A percentile compares a stretch with the other conserved stretches of the same genome.
phyloP scores from a whole-genome alignment of 1,284 basidiomycete species.

The Mycena citricolor region DNA sequence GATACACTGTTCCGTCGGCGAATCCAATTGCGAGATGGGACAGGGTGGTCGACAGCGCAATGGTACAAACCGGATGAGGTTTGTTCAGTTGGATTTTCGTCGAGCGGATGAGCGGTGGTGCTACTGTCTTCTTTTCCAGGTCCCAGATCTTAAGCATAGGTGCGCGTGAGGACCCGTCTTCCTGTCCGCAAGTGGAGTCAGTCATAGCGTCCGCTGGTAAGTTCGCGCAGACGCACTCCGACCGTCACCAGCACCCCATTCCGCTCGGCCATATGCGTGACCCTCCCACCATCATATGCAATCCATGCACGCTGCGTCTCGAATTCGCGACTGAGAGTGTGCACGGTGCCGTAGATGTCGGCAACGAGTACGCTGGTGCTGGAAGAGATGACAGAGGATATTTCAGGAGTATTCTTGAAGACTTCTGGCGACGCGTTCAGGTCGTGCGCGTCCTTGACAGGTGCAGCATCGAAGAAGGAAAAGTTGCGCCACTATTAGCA shows the following conservation, averaged over 20 bases:
- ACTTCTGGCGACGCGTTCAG: conserved; percentile 71
- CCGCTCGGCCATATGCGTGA: conserved; percentile 83
- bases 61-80: conserved; percentile 80
- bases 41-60: conserved; percentile 80
- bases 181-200: conserved; percentile 44
- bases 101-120: conserved; percentile 73
- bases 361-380: conserved; percentile 69
- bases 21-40: conserved; percentile 89
- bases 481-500: conserved; percentile 76
- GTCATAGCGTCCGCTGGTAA: conserved; percentile 8
- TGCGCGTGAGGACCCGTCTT: conserved; percentile 73
- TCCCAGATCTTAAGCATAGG: conserved; percentile 92
- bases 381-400: conserved; percentile 65
- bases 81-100: conserved; percentile 76
- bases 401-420: conserved; percentile 75
- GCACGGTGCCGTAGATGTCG: conserved; percentile 80
- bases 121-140: conserved; percentile 71
- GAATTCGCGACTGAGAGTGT: conserved; percentile 75
- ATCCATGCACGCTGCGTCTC: conserved; percentile 63
- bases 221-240: conserved; percentile 64
- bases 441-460: conserved; percentile 81
- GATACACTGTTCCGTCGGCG: conserved; percentile 90
- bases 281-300: conserved; percentile 72
- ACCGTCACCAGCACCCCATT: conserved; percentile 80
- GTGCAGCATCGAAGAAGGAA: conserved; percentile 73